phyloP scores from a whole-genome alignment of 345 rosid species.

The thale cress (Arabidopsis thaliana) region DNA sequence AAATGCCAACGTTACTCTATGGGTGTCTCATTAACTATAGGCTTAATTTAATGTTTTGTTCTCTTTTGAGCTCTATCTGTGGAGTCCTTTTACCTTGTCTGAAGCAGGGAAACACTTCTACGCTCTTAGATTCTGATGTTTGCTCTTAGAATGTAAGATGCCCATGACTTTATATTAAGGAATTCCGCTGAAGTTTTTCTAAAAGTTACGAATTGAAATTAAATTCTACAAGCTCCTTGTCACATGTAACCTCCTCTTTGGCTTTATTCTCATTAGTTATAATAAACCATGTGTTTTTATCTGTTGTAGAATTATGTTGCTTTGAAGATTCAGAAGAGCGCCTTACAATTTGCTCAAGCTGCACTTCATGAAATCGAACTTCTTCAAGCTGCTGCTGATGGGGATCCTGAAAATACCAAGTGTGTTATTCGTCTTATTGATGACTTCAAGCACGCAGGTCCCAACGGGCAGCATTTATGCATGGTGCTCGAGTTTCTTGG shows the following conservation, averaged over 20 bases:
- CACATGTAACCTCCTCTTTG: neutral
- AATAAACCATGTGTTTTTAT: neutral
- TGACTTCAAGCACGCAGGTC: conserved; percentile 86
- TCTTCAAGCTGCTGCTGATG: conserved; percentile 68
- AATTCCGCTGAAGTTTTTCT: neutral
- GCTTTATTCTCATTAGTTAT: conserved; percentile 3
- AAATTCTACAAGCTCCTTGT: conserved; percentile 8
- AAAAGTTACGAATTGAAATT: neutral
- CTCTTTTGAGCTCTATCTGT: neutral
- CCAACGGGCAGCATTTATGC: conserved; percentile 94
- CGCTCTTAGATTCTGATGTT: conserved; percentile 2
- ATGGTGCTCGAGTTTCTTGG: conserved; percentile 99
- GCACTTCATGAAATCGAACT: conserved; percentile 90
- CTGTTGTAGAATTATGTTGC: conserved; percentile 74
- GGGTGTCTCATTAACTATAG: neutral
- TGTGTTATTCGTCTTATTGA: conserved; percentile 78
- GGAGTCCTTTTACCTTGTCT: neutral
- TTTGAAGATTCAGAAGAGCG: conserved; percentile 97
- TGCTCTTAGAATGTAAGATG: neutral
- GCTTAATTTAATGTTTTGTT: conserved; percentile 1
- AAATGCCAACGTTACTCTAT: conserved; percentile 8
- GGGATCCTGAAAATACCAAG: conserved; percentile 69
- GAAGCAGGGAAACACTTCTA: neutral
- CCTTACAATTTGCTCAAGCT: conserved; percentile 90
- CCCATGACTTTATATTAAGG: neutral